Evolutionary conservation across 805 yeast species (phyloP), one percentile per base, ranked within the genome.

Genomic region (Clavispora santaluciae): DNA sequence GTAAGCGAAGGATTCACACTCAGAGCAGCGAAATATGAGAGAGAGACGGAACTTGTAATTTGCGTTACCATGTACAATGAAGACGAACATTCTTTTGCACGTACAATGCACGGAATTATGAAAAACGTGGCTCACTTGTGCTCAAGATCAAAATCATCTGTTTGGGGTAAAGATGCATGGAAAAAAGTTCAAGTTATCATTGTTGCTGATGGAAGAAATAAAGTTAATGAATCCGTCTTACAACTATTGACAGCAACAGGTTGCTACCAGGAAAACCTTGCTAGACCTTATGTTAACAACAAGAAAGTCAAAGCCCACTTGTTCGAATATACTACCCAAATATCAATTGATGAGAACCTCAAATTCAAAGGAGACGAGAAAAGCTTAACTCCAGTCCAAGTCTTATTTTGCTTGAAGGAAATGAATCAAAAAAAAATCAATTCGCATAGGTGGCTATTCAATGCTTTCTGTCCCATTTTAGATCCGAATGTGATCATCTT

Each of bases 1-100:
- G 77, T 78, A 13, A 72, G 68, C 3, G 78, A 77, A 36, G 98
- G 98, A 0, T 93, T 90, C 63, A 81, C 90, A 2, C 67, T 93
- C 38, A 76, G 99, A 53, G 85, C 95, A 7, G 83, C 87, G 6
- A 91, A 87, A 48, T 76, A 80, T 58, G 87, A 86, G 50, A 79
- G 99, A 59, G 96, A 89, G 55, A 91, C 93, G 22, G 98, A 95
- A 64, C 68, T 93, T 28, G 89, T 86, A 34, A 78, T 93, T 38
- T 90, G 98, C 64, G 79, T 93, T 50, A 93, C 99, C 23, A 91
- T 93, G 98, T 93, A 91, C 68, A 93, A 93, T 56, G 99, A 93
- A 65, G 95, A 87, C 61, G 96, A 90, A 60, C 72, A 73, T 40
- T 77, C 95, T 3, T 79, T 93, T 60, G 87, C 97, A 1, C 79